Conservation (phyloP, 371 early-diverging fungal species). For the Lichtheimia ornata region DNA sequence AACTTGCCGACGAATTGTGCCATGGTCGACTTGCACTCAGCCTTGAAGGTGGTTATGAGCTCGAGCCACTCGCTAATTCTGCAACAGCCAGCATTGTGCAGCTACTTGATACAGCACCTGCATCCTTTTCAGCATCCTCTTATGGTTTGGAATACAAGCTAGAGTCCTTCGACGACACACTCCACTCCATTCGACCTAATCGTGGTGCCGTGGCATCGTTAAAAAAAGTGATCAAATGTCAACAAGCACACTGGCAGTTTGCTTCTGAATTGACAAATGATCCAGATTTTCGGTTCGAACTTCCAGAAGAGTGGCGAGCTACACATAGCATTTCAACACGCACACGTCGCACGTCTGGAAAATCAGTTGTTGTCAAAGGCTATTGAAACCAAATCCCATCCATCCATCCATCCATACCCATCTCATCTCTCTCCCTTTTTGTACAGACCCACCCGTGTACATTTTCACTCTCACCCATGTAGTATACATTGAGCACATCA, state of each 20-base stretch:
- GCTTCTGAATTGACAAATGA: slow-evolving; percentile 31
- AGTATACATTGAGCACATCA: too few species aligned
- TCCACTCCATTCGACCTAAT: slow-evolving; percentile 57
- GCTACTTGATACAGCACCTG: slow-evolving; percentile 11
- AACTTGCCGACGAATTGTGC: slow-evolving; percentile 48
- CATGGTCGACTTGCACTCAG: slow-evolving; percentile 54
- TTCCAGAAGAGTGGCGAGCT: slow-evolving; percentile 58
- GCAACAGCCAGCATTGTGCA: slow-evolving; percentile 45
- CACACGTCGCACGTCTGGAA: background rate
- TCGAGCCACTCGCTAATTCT: slow-evolving; percentile 41
- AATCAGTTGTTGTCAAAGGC: slow-evolving; percentile 15
- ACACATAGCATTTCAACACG: slow-evolving; percentile 53
- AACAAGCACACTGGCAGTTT: slow-evolving; percentile 55
- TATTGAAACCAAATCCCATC: slow-evolving; percentile 7
- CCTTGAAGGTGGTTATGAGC: slow-evolving; percentile 52
- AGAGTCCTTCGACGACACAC: slow-evolving; percentile 19
- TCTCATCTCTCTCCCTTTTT: background rate
- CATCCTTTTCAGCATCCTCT: background rate
- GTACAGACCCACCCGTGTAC: background rate
- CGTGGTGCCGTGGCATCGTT: slow-evolving; percentile 50
- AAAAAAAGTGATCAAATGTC: slow-evolving; percentile 38
- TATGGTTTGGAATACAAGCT: background rate
- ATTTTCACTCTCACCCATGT: background rate
- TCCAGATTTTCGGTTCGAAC: slow-evolving; percentile 41
- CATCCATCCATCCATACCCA: background rate